Evolutionary conservation across 1,284 basidiomycete genomes (phyloP).

Genomic region (Cryptococcus amylolentus): DNA sequence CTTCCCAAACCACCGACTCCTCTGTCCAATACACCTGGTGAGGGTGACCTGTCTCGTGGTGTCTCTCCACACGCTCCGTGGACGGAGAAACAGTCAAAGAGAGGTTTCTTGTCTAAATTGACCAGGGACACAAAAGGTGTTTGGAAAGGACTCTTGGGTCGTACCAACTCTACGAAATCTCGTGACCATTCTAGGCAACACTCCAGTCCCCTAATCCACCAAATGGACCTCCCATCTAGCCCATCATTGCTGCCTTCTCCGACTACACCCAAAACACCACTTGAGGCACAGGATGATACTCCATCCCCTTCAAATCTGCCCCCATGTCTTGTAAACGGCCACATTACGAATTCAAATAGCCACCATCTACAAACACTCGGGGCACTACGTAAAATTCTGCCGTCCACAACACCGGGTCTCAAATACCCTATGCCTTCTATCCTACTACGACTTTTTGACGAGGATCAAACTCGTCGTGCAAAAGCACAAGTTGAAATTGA

Average conservation of each 20-base stretch:
- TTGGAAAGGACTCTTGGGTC: conserved; percentile 23
- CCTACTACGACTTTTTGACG: conserved; percentile 25
- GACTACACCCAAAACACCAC: neutral
- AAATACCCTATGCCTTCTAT: conserved; percentile 31
- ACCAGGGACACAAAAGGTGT: conserved; percentile 25
- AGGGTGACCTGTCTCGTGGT: neutral
- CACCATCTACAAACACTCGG: conserved; percentile 18
- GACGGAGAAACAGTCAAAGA: conserved; percentile 2
- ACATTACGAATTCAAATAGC: conserved; percentile 11
- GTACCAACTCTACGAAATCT: neutral
- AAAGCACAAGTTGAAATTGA: conserved; percentile 18
- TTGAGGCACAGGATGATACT: neutral
- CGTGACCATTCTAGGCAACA: neutral
- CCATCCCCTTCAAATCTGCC: neutral
- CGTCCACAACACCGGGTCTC: conserved; percentile 31
- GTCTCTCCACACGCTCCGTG: neutral
- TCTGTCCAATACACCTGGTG: neutral
- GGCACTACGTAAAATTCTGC: conserved; percentile 15
- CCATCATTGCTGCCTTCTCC: neutral
- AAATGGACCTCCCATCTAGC: neutral
- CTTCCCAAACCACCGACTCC: conserved; percentile 11
- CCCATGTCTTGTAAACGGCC: neutral
- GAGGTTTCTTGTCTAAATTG: conserved; percentile 27
- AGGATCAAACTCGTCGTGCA: conserved; percentile 20
- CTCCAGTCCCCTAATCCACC: neutral